phyloP scores from a whole-genome alignment of 352 stramenopile genomes.

The Pilasporangium apinafurcum region DNA sequence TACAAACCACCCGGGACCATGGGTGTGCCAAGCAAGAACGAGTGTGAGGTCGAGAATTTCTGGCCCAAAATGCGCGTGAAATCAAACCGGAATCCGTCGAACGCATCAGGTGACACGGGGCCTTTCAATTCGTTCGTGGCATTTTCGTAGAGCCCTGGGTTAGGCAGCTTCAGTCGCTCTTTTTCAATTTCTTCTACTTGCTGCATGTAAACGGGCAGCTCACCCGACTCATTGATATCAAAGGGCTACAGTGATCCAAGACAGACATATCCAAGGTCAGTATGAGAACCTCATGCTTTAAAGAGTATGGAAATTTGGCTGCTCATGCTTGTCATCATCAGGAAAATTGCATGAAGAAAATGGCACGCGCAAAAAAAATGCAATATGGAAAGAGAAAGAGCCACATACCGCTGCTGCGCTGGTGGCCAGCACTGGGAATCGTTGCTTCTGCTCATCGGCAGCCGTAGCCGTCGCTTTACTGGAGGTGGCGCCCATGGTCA shows the following conservation, averaged over 20 bases:
- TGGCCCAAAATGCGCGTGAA: conserved; percentile 79
- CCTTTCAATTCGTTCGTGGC: conserved; percentile 78
- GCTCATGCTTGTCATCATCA: not conserved
- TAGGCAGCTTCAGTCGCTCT: conserved; percentile 56
- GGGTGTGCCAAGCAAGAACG: conserved; percentile 71
- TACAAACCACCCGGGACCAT: conserved; percentile 84
- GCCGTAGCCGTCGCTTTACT: conserved; percentile 14
- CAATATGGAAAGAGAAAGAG: not conserved
- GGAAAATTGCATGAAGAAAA: not conserved
- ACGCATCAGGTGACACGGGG: conserved; percentile 71
- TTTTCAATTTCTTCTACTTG: conserved; percentile 80
- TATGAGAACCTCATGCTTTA: too few species aligned
- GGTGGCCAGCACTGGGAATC: conserved; percentile 63
- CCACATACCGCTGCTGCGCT: conserved; percentile 43
- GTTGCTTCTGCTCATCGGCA: conserved; percentile 10
- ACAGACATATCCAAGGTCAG: not conserved
- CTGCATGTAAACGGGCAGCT: conserved; percentile 75
- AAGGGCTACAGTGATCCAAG: not conserved
- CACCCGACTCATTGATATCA: conserved; percentile 16
- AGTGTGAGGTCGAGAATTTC: conserved; percentile 79
- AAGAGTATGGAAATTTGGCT: too few species aligned
- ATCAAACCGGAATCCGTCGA: conserved; percentile 86
- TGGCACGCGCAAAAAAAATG: not conserved
- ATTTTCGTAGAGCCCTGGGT: conserved; percentile 83
- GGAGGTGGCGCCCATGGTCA: conserved; percentile 41